Base-by-base conservation (phyloP, 306 rosid genomes). In the Lathyrus oleraceus region DNA sequence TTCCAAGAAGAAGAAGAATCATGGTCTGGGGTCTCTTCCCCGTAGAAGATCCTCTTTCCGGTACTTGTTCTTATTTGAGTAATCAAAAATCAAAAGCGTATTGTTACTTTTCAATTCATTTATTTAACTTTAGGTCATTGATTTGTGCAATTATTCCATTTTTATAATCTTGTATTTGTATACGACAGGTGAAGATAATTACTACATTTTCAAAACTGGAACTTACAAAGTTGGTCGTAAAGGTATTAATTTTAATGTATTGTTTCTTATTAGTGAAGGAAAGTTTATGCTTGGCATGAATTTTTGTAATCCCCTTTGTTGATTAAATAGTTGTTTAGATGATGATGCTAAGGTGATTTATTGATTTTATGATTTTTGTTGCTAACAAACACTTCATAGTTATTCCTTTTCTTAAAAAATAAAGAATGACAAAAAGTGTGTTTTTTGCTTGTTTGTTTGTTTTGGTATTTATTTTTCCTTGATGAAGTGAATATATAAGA, bases 11-110 rank as follows among this genome's bases (percentile, higher is more conserved):
- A 39, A 76, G 45, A 57, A 69, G 62, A 44, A 88, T 20, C 65
- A 93, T 93, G 98, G 98, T 93, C 54, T 93, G 92, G 93, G 96
- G 87, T 10, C 81, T 93, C 74, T 82, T 87, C 73, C 97, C 98
- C 47, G 76, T 73, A 10, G 96, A 90, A 10, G 96, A 90, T 42
- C 86, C 89, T 76, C 86, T 81, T 63, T 76, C 88, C 36, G 96
- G 98, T 87, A 54, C n/a, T 14, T 10, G 42, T 47, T 0, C 36
- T 54, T 25, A 71, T 32, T 51, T 53, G 9, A 59, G 36, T 19
- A 38, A 44, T 13, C 32, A 25, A 6, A 13, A 38, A 44, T 12
- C 40, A 17, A 6, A 13, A 10, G 64, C 61, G 66, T 60, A 23
- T 14, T 59, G 21, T 35, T 23, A 58, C 9, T 5, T 6, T 61